phyloP scores from a whole-genome alignment of 352 stramenopile species.

The Phytophthora pseudosyringae region DNA sequence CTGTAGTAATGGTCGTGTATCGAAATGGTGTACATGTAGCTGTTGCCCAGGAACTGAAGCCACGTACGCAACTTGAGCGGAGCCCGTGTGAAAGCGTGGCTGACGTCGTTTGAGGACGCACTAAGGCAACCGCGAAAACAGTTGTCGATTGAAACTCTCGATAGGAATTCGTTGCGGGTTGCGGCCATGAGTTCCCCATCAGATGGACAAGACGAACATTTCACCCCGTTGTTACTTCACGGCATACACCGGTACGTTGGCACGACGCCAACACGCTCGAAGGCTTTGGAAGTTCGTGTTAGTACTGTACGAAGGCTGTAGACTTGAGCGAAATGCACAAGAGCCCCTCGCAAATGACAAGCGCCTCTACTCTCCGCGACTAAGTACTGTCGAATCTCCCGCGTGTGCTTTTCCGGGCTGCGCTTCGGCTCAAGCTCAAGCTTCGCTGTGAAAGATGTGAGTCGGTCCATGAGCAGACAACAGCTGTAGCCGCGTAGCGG shows the following conservation, averaged over 20 bases:
- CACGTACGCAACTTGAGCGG: conserved; percentile 1
- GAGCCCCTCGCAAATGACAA: background rate
- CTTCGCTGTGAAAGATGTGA: conserved; percentile 32
- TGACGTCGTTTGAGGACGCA: background rate
- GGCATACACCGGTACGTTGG: background rate
- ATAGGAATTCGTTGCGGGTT: background rate
- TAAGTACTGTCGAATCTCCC: conserved; percentile 28
- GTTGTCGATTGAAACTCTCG: conserved; percentile 1
- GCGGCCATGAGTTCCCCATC: conserved; percentile 16
- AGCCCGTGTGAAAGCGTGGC: conserved; percentile 1
- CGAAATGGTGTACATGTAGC: background rate
- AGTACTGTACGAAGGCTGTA: no score
- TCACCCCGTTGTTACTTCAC: conserved; percentile 3
- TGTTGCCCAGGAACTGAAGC: background rate
- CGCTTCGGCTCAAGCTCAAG: conserved; percentile 20
- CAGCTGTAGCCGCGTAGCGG: conserved; percentile 25
- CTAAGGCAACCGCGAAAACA: conserved; percentile 17
- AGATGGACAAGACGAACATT: conserved; percentile 23
- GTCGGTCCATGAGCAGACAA: conserved; percentile 23
- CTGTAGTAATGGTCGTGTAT: background rate
- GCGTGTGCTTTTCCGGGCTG: conserved; percentile 23
- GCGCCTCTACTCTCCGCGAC: conserved; percentile 1
- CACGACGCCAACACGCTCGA: background rate
- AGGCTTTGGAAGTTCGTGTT: no score
- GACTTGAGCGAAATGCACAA: background rate